Conservation (phyloP, 2,329 filamentous ascomycete genomes). For the Phialemoniopsis sp. region DNA sequence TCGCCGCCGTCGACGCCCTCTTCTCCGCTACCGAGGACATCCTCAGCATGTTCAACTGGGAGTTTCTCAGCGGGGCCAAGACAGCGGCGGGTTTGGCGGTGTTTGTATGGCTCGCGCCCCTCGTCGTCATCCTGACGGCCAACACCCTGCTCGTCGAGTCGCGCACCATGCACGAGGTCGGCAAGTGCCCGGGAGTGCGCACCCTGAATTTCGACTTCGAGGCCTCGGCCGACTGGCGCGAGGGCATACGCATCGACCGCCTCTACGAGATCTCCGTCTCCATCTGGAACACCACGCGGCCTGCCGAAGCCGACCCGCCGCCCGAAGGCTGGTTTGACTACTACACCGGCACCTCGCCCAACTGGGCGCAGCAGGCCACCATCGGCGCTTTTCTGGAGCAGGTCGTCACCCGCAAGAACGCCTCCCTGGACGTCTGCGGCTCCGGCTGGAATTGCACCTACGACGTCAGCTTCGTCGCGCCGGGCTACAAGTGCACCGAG, state of each 20-base stretch:
- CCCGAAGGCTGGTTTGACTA: constrained; percentile 20
- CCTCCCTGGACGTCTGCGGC: constrained; percentile 27
- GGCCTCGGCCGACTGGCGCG: constrained; percentile 18
- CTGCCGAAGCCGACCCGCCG: constrained; percentile 10
- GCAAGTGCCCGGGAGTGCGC: constrained; percentile 14
- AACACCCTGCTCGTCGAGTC: constrained; percentile 19
- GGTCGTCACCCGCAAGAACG: constrained; percentile 18
- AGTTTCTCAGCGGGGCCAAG: constrained; percentile 27
- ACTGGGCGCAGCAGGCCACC: constrained; percentile 11
- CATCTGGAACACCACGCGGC: constrained; percentile 17
- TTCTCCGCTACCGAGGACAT: constrained; percentile 28
- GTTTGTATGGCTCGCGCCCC: constrained; percentile 19
- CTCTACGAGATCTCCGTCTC: constrained; percentile 16
- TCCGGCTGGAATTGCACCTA: constrained; percentile 34
- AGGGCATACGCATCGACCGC: constrained; percentile 10
- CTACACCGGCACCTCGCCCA: constrained; percentile 15
- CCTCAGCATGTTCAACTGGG: constrained; percentile 50
- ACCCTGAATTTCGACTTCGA: constrained; percentile 21
- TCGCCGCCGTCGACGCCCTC: constrained; percentile 23
- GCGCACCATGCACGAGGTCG: constrained; percentile 5
- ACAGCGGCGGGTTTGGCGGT: constrained; percentile 29
- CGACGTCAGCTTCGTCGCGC: constrained; percentile 26
- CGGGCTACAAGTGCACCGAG: constrained; percentile 32
- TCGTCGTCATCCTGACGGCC: constrained; percentile 20
- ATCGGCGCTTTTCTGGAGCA: constrained; percentile 14